Evolutionary conservation across 331 rosid genomes (phyloP).

Genomic region (Acacia concinna): DNA sequence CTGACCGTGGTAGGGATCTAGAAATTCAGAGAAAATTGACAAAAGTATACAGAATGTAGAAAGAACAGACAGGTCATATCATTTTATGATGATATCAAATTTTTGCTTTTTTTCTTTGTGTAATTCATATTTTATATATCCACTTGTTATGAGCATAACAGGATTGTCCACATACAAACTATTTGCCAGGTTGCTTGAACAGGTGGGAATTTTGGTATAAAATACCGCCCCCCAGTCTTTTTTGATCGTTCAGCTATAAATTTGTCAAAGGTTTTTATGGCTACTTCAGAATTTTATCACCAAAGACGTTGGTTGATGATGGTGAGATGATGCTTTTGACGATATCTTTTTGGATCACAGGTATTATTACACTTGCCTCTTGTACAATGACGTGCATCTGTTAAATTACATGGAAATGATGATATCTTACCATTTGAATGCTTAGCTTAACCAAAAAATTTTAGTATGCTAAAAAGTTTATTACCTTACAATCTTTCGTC

Average conservation of each 20-base stretch:
- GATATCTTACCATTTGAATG: background rate
- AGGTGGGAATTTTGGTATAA: constrained; percentile 15
- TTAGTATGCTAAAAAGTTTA: no score
- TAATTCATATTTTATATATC: constrained; percentile 4
- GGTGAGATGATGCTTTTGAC: constrained; percentile 13
- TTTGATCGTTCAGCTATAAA: constrained; percentile 1
- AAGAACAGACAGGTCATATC: constrained; percentile 34
- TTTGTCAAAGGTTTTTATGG: background rate
- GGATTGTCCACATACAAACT: constrained; percentile 11
- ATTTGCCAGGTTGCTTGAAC: constrained; percentile 15
- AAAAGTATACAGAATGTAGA: constrained; percentile 57
- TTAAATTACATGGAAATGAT: background rate
- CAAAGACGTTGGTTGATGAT: constrained; percentile 15
- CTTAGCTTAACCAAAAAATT: background rate
- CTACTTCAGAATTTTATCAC: constrained; percentile 9
- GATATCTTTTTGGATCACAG: constrained; percentile 15
- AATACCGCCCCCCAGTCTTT: background rate
- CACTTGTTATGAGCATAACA: constrained; percentile 12
- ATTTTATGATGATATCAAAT: background rate
- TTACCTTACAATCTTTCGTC: background rate
- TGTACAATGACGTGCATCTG: constrained; percentile 16
- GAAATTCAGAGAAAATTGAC: constrained; percentile 54
- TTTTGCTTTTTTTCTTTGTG: constrained; percentile 23
- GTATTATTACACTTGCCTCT: constrained; percentile 18
- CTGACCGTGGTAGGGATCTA: constrained; percentile 41